Evolutionary conservation across 331 rosid genomes (phyloP).

Genomic region (Malus hybrid): DNA sequence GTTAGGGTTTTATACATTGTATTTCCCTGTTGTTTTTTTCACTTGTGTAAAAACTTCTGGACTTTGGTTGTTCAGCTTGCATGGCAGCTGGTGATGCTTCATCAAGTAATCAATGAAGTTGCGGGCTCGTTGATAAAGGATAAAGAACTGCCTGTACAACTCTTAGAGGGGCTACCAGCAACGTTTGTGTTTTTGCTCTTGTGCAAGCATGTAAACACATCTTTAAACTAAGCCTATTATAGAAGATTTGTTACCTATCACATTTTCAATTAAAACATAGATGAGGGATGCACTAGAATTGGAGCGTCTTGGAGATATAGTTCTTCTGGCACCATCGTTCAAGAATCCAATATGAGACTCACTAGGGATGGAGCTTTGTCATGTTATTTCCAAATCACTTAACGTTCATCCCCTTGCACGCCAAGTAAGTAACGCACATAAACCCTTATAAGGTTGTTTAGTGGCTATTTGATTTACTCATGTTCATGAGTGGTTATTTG

Average conservation of each 20-base stretch:
- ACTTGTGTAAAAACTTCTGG: too few relatives aligned
- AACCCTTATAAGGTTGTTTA: background rate
- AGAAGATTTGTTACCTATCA: background rate
- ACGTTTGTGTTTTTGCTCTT: constrained; percentile 35
- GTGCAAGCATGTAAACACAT: background rate
- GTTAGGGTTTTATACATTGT: too few relatives aligned
- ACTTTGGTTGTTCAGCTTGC: too few relatives aligned
- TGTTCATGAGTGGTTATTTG: background rate
- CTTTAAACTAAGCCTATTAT: too few relatives aligned
- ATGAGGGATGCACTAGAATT: background rate
- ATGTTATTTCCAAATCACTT: constrained; percentile 57
- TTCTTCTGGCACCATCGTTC: constrained; percentile 68
- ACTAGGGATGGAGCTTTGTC: constrained; percentile 68
- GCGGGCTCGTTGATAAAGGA: constrained; percentile 49
- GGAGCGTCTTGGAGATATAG: constrained; percentile 82
- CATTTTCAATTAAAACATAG: background rate
- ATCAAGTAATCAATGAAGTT: constrained; percentile 51
- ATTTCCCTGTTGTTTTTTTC: too few relatives aligned
- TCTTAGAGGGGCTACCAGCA: constrained; percentile 73
- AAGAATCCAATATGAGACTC: constrained; percentile 68
- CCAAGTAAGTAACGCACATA: constrained; percentile 47
- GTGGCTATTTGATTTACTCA: background rate
- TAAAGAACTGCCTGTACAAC: constrained; percentile 42
- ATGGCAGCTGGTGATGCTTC: constrained; percentile 21
- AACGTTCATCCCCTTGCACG: constrained; percentile 70